Evolutionary conservation across 2,329 filamentous ascomycete genomes (phyloP).

Genomic region (Pleoardoris graminearum): DNA sequence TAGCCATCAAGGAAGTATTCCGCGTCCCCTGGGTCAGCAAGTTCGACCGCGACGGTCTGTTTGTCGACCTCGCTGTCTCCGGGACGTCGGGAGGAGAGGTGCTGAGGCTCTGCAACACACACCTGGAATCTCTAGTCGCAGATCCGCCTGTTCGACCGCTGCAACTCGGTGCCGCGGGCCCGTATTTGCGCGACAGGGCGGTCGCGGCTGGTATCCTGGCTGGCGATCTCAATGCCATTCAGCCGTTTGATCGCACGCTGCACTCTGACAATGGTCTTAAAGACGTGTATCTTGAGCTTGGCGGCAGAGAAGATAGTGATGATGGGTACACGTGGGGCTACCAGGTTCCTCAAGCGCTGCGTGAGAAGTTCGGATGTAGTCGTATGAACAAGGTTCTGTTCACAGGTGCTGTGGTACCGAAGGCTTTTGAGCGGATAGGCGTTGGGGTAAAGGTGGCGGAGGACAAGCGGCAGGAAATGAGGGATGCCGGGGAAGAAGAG

Average conservation of each 20-base stretch:
- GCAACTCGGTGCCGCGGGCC: constrained; percentile 53
- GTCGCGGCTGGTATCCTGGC: constrained; percentile 53
- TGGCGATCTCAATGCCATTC: constrained; percentile 63
- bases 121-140: constrained; percentile 59
- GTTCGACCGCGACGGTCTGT: constrained; percentile 59
- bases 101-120: constrained; percentile 59
- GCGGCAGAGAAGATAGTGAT: constrained; percentile 55
- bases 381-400: constrained; percentile 61
- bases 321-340: constrained; percentile 63
- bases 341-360: constrained; percentile 50
- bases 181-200: constrained; percentile 47
- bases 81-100: constrained; percentile 12
- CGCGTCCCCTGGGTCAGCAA: constrained; percentile 55
- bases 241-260: constrained; percentile 56
- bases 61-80: constrained; percentile 53
- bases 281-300: constrained; percentile 58
- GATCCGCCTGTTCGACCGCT: constrained; percentile 54
- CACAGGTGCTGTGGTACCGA: constrained; percentile 43
- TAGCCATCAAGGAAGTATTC: constrained; percentile 53
- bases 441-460: constrained; percentile 50
- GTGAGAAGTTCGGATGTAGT: constrained; percentile 53
- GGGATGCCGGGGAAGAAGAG: constrained; percentile 44
- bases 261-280: constrained; percentile 54
- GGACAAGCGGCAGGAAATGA: constrained; percentile 32
- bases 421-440: constrained; percentile 54